Base-by-base conservation (phyloP, 2,329 filamentous ascomycete species). In the Paraphoma sp. region DNA sequence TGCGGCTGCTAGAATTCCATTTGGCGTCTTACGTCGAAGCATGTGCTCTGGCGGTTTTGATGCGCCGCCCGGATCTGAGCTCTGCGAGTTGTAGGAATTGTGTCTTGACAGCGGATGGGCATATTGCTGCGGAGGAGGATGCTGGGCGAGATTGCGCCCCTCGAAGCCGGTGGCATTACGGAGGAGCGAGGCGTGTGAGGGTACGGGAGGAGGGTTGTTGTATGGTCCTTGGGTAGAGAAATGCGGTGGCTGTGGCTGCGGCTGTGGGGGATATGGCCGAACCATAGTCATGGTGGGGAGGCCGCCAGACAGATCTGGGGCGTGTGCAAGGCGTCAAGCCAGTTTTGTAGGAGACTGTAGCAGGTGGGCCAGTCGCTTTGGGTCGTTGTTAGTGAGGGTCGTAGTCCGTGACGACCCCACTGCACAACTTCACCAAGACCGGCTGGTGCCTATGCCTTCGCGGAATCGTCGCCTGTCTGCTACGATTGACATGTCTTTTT, bases 21-120 rank as follows among this genome's bases (percentile, higher is more conserved):
- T 94, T 4, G 94, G 95, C 8, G 94, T 98, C 77, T 98, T 98
- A 64, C 94, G 87, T 63, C 94, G 87, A 54, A 97, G 82, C 67
- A 92, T 90, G 75, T 96, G 88, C 75, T 97, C 92, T 51, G 76
- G 74, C 10, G 74, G 71, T 50, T 77, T 76, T 16, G 63, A 51
- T n/a, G 60, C 47, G 40, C 60, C 47, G 40, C 60, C 64, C 48
- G 67, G 56, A 8, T 72, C 70, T 38, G 67, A 57, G 31, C 60
- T 56, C 43, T 72, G 69, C 23, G 68, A 66, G 33, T 67, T 67
- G 56, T 76, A 77, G 14, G 76, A 76, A 53, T 71, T 74, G 51
- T 73, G 74, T 48, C 76, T 56, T 6, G 76, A 76, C 9, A 79
- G 67, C 18, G 77, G 77, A 54, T 74, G 68, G 29, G 77, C 76